Percentiles rank a stretch among this genome's conserved stretches.
Conservation (phyloP, 1,139 yeast species). For the Magnusiomyces sp. region DNA sequence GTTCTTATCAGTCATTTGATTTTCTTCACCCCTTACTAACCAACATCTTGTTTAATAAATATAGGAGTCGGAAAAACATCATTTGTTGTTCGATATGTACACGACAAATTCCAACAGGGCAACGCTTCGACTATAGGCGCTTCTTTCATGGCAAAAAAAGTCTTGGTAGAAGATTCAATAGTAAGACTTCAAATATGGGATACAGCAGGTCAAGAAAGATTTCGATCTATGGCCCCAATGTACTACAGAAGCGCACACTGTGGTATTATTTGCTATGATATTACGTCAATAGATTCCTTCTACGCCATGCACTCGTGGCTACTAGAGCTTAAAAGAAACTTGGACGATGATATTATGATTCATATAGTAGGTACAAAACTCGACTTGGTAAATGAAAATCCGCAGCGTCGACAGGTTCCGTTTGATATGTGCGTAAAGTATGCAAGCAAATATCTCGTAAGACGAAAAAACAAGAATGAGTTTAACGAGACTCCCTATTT, state of each 20-base stretch:
- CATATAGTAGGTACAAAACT: conserved; percentile 85
- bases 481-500: neutral
- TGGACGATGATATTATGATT: conserved; percentile 69
- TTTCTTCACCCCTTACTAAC: neutral
- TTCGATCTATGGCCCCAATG: conserved; percentile 91
- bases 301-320: conserved; percentile 90
- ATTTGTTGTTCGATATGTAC: conserved; percentile 76
- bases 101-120: conserved; percentile 85
- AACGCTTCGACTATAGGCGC: conserved; percentile 95
- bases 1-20: too few relatives aligned
- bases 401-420: conserved; percentile 31
- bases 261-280: conserved; percentile 83
- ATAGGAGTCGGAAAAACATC: conserved; percentile 93
- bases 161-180: conserved; percentile 64
- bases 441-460: conserved; percentile 27
- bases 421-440: conserved; percentile 32
- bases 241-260: conserved; percentile 93
- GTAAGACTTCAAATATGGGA: conserved; percentile 93
- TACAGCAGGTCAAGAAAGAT: conserved; percentile 90
- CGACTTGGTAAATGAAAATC: conserved; percentile 44
- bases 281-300: conserved; percentile 88
- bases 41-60: too few relatives aligned
- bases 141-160: conserved; percentile 83
- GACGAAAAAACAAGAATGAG: conserved; percentile 5
- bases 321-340: conserved; percentile 80